These are phyloP conservation scores for Orbilia blumenaviensis DNA, from an alignment of 2,329 filamentous ascomycete genomes.

Conservation along the genomic window DNA sequence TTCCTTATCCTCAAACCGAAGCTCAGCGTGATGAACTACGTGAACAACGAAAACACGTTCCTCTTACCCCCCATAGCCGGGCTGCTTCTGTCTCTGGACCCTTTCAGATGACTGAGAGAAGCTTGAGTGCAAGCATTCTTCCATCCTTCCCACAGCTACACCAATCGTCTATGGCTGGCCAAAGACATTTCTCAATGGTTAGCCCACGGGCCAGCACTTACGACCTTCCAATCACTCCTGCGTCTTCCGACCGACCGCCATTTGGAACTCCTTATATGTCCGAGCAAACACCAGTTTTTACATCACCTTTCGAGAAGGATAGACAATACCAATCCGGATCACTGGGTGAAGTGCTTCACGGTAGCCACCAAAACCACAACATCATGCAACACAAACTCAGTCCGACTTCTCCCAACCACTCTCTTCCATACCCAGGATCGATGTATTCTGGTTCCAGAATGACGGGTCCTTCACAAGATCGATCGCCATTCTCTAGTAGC, in stretches of 20 bases:
- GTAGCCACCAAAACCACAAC: constrained; percentile 51
- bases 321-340: constrained; percentile 47
- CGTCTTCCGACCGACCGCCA: constrained; percentile 48
- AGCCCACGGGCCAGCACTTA: constrained; percentile 44
- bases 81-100: constrained; percentile 39
- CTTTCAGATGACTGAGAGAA: constrained; percentile 45
- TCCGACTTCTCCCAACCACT: constrained; percentile 47
- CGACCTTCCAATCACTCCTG: constrained; percentile 50
- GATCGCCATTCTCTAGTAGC: constrained; percentile 56
- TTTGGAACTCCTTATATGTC: constrained; percentile 41
- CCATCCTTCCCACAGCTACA: constrained; percentile 51
- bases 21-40: constrained; percentile 49
- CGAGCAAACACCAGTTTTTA: constrained; percentile 46
- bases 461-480: constrained; percentile 48
- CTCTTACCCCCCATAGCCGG: constrained; percentile 46
- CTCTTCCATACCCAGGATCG: constrained; percentile 54
- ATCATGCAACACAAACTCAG: constrained; percentile 54
- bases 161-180: constrained; percentile 32
- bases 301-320: constrained; percentile 52
- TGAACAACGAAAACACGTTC: constrained; percentile 42
- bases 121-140: constrained; percentile 41
- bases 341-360: constrained; percentile 48
- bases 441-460: constrained; percentile 51
- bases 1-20: constrained; percentile 50
- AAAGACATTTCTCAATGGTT: constrained; percentile 49